A percentile compares a stretch with the other conserved stretches of the same genome.
Conservation (phyloP, 164 flowering plant species). For the Sedum album region DNA sequence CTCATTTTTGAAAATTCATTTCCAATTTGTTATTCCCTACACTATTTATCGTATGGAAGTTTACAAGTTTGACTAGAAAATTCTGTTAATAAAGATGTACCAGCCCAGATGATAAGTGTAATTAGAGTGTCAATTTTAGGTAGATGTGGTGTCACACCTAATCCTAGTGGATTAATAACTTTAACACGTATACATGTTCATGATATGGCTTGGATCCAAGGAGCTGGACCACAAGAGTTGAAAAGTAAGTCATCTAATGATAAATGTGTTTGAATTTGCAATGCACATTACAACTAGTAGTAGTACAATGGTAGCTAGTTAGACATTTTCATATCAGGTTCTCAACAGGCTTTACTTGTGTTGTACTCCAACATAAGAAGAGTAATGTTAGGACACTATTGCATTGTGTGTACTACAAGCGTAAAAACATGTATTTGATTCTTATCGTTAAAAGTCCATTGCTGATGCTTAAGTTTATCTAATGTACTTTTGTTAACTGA, state of each 20-base stretch:
- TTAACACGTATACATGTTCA: neutral
- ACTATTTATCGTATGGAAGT: too few species aligned
- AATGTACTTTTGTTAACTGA: neutral
- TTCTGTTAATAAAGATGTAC: too few species aligned
- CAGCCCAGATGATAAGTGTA: neutral
- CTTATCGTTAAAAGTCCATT: too few species aligned
- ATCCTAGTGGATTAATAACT: neutral
- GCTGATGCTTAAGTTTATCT: neutral
- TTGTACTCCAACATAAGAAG: neutral
- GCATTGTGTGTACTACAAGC: neutral
- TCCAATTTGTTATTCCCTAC: too few species aligned
- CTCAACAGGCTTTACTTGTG: neutral
- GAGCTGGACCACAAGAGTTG: neutral
- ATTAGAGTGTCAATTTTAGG: neutral
- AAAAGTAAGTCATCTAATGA: constrained; percentile 4
- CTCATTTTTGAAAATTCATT: too few species aligned
- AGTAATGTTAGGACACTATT: neutral
- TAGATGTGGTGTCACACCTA: neutral
- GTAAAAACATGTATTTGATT: too few species aligned
- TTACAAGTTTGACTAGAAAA: too few species aligned
- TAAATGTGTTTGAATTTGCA: constrained; percentile 1
- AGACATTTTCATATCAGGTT: neutral
- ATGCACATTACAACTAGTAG: neutral
- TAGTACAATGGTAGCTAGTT: neutral
- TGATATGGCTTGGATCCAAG: neutral